Evolutionary conservation across 306 rosid genomes (phyloP), one percentile per base, ranked within the genome.

Genomic region (Heteromeles arbutifolia): DNA sequence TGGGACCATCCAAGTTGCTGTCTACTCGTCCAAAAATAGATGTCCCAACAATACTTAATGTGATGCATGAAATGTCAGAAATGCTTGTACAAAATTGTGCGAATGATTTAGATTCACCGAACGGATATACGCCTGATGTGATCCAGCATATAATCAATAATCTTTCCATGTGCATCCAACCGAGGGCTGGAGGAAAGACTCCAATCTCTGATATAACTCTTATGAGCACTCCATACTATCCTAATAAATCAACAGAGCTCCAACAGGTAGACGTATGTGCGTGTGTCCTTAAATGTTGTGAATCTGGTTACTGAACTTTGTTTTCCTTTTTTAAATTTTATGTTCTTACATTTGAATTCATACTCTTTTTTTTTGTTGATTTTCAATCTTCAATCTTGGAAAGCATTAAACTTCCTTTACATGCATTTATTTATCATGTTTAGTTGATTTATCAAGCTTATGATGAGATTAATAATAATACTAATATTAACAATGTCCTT

Each of bases 61-160:
- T 84, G 72, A 87, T 88, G 84, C 88, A 74, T 78, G 80, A 59
- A 82, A 84, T 91, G 78, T 89, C 92, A 72, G 86, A 87, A 71
- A 74, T 81, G 80, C 89, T 88, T 74, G 84, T 85, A 70, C 84
- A 85, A 76, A 81, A 82, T 17, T 67, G 77, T 69, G 65, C 75
- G 31, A 70, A 77, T 64, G 82, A 81, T 69, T 67, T 68, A 45
- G 77, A 78, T 72, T 79, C 87, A 73, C 64, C 54, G 73, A 50
- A 74, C 58, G 85, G 79, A 31, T 77, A 85, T 65, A 85, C 80
- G 68, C 41, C 4, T 69, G 82, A 80, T 77, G 77, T 25, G 77
- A 70, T 89, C 74, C 80, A 48, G 61, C 82, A 80, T 69, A 86
- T 84, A 77, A 79, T 87, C 81, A 84, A 76, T 77, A 89, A 86